A percentile compares a stretch with the other conserved stretches of the same genome.
Conservation (phyloP, 2,329 filamentous ascomycete genomes). For the Fonsecaea pedrosoi region DNA sequence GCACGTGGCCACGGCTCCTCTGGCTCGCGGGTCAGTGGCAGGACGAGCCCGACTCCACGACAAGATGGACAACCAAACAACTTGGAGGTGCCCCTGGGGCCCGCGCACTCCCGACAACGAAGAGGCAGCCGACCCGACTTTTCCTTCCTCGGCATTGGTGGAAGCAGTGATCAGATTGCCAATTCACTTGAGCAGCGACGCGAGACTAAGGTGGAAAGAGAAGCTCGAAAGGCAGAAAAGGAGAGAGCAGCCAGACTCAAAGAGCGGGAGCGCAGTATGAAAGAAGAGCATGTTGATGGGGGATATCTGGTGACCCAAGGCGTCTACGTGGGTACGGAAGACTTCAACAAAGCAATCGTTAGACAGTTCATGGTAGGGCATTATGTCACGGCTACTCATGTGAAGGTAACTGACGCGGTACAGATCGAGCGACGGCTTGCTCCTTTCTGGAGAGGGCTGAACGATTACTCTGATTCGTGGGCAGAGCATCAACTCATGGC, state of each 20-base stretch:
- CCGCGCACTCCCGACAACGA: constrained; percentile 52
- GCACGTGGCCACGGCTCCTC: constrained; percentile 44
- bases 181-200: constrained; percentile 66
- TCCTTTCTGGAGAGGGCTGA: constrained; percentile 92
- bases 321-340: constrained; percentile 88
- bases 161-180: constrained; percentile 57
- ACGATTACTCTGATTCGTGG: constrained; percentile 89
- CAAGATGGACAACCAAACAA: constrained; percentile 32
- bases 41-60: constrained; percentile 26
- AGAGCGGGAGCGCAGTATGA: constrained; percentile 88
- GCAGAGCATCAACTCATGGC: constrained; percentile 94
- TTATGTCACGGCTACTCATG: background rate
- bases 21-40: constrained; percentile 30
- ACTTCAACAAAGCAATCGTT: constrained; percentile 88
- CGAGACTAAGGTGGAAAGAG: constrained; percentile 89
- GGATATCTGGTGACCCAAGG: constrained; percentile 94
- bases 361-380: constrained; percentile 82
- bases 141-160: constrained; percentile 64
- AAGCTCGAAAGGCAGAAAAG: constrained; percentile 82
- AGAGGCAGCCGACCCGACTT: constrained; percentile 65
- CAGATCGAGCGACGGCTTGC: constrained; percentile 92
- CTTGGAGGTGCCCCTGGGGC: constrained; percentile 26
- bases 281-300: constrained; percentile 90
- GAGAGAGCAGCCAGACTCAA: constrained; percentile 77
- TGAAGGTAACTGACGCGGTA: constrained; percentile 1